Evolutionary conservation across 352 stramenopile genomes (phyloP).

Genomic region (Globisporangium irregulare): DNA sequence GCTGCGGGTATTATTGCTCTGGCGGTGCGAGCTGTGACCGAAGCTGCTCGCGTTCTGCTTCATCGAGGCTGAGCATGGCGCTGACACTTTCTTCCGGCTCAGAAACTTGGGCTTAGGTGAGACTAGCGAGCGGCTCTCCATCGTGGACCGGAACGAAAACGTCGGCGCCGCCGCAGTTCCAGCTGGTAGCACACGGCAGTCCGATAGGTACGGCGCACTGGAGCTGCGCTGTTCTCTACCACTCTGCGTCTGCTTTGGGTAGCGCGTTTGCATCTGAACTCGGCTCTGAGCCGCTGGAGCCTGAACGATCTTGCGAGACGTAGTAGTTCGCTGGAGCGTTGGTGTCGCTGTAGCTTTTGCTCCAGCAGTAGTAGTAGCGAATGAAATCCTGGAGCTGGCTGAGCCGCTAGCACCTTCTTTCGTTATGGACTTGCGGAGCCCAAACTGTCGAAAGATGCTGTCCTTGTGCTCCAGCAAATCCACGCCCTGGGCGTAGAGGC

Average conservation of each 20-base stretch:
- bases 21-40: neutral
- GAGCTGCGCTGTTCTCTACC: neutral
- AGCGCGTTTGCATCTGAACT: neutral
- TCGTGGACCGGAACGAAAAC: conserved; percentile 40
- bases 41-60: neutral
- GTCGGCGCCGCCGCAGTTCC: conserved; percentile 19
- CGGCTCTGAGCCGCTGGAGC: neutral
- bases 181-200: conserved; percentile 14
- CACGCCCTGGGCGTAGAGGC: conserved; percentile 58
- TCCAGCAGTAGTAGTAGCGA: neutral
- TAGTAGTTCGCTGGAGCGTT: conserved; percentile 3
- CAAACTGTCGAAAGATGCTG: conserved; percentile 56
- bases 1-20: neutral
- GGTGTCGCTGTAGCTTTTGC: neutral
- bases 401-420: neutral
- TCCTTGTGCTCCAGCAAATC: conserved; percentile 58
- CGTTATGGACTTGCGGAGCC: conserved; percentile 25
- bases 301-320: conserved; percentile 7
- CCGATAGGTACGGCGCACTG: conserved; percentile 28
- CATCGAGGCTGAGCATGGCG: neutral
- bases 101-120: conserved; percentile 20
- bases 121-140: conserved; percentile 35
- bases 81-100: neutral
- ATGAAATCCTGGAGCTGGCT: neutral
- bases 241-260: neutral